phyloP scores from a whole-genome alignment of 768 basidiomycete genomes.

The Mycena belliarum region DNA sequence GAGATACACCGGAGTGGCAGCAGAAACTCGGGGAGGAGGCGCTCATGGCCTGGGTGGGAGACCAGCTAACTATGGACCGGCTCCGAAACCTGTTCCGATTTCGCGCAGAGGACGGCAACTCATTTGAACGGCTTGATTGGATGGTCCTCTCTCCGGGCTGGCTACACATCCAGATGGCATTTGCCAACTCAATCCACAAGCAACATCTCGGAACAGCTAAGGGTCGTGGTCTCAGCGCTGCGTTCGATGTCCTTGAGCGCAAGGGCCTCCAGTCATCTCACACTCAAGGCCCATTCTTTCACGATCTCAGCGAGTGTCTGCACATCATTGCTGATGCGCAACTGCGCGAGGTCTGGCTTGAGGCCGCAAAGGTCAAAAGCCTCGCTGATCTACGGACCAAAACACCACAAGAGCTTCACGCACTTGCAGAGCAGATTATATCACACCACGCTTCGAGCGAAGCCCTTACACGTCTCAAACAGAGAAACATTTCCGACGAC shows the following conservation, averaged over 20 bases:
- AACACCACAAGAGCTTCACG: no score
- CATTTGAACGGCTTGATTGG: constrained; percentile 39
- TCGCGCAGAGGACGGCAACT: constrained; percentile 36
- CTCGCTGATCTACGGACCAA: no score
- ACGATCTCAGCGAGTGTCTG: neutral
- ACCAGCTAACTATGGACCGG: constrained; percentile 37
- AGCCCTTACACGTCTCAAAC: no score
- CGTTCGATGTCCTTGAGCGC: constrained; percentile 31
- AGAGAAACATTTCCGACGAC: no score
- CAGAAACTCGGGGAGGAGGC: constrained; percentile 21
- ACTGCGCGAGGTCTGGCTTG: no score
- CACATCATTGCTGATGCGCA: no score
- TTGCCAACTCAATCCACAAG: constrained; percentile 39
- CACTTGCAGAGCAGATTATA: no score
- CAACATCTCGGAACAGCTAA: constrained; percentile 38
- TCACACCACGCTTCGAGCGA: no score
- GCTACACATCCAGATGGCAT: constrained; percentile 44
- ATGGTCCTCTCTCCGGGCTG: constrained; percentile 36
- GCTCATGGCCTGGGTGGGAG: constrained; percentile 35
- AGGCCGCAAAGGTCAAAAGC: no score
- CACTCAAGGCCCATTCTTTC: constrained; percentile 35
- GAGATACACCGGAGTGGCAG: constrained; percentile 22
- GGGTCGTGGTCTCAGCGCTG: constrained; percentile 29
- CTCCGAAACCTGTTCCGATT: constrained; percentile 38
- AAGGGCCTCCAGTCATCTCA: constrained; percentile 27